phyloP scores from a whole-genome alignment of 306 rosid species.

The Cotoneaster glaucophyllus region DNA sequence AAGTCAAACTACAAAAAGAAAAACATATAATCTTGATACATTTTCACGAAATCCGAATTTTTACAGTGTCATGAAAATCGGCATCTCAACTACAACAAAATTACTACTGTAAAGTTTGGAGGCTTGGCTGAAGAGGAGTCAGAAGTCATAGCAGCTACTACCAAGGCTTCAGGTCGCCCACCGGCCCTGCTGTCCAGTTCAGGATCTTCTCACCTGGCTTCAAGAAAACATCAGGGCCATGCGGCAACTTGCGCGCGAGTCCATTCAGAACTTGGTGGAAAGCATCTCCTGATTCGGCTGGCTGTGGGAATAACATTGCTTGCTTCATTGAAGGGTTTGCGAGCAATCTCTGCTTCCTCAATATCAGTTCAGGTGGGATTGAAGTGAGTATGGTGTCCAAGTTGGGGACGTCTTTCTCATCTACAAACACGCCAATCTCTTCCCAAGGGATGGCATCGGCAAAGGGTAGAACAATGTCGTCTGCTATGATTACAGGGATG shows the following conservation, averaged over 20 bases:
- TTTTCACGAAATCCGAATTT: constrained; percentile 2
- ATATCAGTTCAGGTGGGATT: constrained; percentile 72
- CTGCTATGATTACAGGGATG: constrained; percentile 96
- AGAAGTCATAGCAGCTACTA: neutral
- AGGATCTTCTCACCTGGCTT: constrained; percentile 58
- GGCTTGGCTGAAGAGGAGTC: neutral
- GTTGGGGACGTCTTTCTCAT: constrained; percentile 78
- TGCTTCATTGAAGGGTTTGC: constrained; percentile 99
- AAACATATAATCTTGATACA: neutral
- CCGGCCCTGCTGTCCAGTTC: constrained; percentile 97
- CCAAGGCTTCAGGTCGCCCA: constrained; percentile 44
- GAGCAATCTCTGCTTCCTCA: constrained; percentile 87
- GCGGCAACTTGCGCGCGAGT: constrained; percentile 91
- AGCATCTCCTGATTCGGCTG: constrained; percentile 85
- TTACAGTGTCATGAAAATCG: neutral
- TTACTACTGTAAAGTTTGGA: neutral
- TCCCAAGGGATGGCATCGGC: constrained; percentile 99
- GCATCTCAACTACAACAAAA: constrained; percentile 4
- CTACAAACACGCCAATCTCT: constrained; percentile 83
- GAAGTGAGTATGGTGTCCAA: constrained; percentile 86
- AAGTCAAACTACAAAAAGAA: neutral
- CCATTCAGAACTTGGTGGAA: constrained; percentile 95
- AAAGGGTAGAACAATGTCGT: constrained; percentile 90
- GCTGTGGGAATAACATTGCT: constrained; percentile 96
- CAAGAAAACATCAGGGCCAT: constrained; percentile 48